These are phyloP conservation scores for Colletotrichum horii DNA, from an alignment of 2,329 filamentous ascomycete species.

Conservation along the genomic window DNA sequence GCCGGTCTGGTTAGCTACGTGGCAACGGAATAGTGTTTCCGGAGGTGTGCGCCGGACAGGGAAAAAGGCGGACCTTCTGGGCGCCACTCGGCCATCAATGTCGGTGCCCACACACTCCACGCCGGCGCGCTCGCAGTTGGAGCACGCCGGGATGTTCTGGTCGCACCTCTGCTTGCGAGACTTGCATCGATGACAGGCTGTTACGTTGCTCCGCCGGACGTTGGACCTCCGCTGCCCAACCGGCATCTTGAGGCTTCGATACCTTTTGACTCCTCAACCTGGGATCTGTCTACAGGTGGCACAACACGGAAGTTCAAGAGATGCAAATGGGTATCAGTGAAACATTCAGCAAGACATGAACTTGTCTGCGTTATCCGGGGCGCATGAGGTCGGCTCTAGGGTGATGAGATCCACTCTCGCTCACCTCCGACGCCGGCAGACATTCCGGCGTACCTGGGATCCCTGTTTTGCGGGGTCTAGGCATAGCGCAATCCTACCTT, in stretches of 20 bases:
- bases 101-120: slow-evolving; percentile 15
- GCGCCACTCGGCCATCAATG: slow-evolving; percentile 15
- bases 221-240: not conserved
- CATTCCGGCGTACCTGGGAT: not conserved
- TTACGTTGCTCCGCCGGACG: slow-evolving; percentile 22
- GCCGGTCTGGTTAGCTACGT: not conserved
- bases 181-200: slow-evolving; percentile 21
- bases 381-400: not conserved
- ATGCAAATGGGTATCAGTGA: not conserved
- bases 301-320: not conserved
- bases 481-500: not conserved
- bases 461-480: not conserved
- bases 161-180: slow-evolving; percentile 23
- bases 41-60: not conserved
- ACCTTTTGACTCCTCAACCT: not conserved
- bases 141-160: slow-evolving; percentile 21
- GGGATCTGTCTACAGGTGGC: not conserved
- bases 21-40: not conserved
- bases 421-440: not conserved
- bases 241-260: not conserved
- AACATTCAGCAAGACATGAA: not conserved
- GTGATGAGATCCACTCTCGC: not conserved
- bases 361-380: not conserved
- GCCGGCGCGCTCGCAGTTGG: slow-evolving; percentile 15
- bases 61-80: slow-evolving; percentile 13